Evolutionary conservation across 2,329 filamentous ascomycete species (phyloP).

Genomic region (Penicillium occitanis): DNA sequence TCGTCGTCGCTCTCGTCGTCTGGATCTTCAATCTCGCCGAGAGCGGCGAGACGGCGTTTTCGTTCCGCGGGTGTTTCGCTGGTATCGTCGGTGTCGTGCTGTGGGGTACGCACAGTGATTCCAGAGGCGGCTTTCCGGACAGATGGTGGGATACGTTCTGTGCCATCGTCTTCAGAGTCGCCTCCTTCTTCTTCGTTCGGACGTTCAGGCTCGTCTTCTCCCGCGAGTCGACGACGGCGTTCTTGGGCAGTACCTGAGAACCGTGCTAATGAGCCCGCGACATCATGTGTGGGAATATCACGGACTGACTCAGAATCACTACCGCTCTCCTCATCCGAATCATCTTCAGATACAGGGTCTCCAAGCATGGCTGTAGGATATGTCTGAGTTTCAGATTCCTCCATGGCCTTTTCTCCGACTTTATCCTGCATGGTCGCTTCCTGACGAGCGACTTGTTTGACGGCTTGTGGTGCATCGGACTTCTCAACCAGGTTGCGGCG

Average conservation of each 20-base stretch:
- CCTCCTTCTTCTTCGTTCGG: slow-evolving; percentile 6
- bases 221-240: slow-evolving; percentile 39
- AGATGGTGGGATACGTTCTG: slow-evolving; percentile 41
- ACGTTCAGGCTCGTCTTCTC: slow-evolving; percentile 24
- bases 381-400: slow-evolving; percentile 5
- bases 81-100: slow-evolving; percentile 5
- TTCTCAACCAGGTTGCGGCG: slow-evolving; percentile 50
- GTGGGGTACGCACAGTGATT: slow-evolving; percentile 10
- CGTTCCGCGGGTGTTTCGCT: slow-evolving; percentile 47
- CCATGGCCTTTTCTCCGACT: slow-evolving; percentile 29
- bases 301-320: slow-evolving; percentile 23
- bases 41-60: slow-evolving; percentile 46
- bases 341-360: slow-evolving; percentile 17
- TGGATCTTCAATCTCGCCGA: slow-evolving; percentile 36
- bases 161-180: slow-evolving; percentile 47
- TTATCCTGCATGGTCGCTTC: slow-evolving; percentile 27
- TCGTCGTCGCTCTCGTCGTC: slow-evolving; percentile 30
- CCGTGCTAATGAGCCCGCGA: slow-evolving; percentile 22
- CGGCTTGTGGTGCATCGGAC: slow-evolving; percentile 40
- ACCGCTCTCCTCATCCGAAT: slow-evolving; percentile 12
- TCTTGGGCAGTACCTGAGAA: slow-evolving; percentile 33
- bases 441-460: slow-evolving; percentile 41
- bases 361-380: slow-evolving; percentile 11
- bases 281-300: slow-evolving; percentile 35
- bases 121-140: slow-evolving; percentile 11